Evolutionary conservation across 2,329 filamentous ascomycete species (phyloP), one percentile per base, ranked within the genome.

Genomic region (Fusarium albidum): DNA sequence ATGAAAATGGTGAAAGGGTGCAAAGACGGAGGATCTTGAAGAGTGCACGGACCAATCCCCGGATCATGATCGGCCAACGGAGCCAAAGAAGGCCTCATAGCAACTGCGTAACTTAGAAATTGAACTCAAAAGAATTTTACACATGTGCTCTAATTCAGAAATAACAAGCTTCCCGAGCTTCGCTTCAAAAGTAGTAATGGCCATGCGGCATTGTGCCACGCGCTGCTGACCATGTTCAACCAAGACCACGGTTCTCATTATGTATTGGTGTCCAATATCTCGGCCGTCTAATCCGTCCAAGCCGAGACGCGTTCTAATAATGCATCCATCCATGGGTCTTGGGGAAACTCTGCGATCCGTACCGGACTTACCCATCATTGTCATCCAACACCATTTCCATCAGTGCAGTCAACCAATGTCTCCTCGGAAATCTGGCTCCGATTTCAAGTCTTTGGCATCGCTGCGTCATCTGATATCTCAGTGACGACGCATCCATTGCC

Each of bases 11-110:
- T n/a, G n/a, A n/a, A n/a, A n/a, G n/a, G 10, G 18, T 38, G n/a
- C 21, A 43, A 28, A 12, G 28, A 6, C n/a, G 32, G 25, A 17
- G 31, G n/a, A 34, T 41, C 18, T 35, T 21, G 14, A 25, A 35
- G 33, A n/a, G n/a, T 21, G 59, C 47, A 55, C 59, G 57, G 45
- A 44, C 64, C 64, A 63, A n/a, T n/a, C n/a, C n/a, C n/a, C n/a
- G n/a, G 13, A 15, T n/a, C 29, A 34, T 18, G 14, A 10, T n/a
- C n/a, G n/a, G n/a, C n/a, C n/a, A n/a, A n/a, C n/a, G n/a, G n/a
- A n/a, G n/a, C n/a, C n/a, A n/a, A n/a, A n/a, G n/a, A n/a, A n/a
- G n/a, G n/a, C n/a, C n/a, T n/a, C n/a, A n/a, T n/a, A n/a, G n/a
- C n/a, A n/a, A n/a, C n/a, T n/a, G n/a, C n/a, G n/a, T n/a, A n/a